A percentile compares a stretch with the other conserved stretches of the same genome.
phyloP scores from a whole-genome alignment of 176 grass and related monocot genomes.

The Sorghum bicolor region DNA sequence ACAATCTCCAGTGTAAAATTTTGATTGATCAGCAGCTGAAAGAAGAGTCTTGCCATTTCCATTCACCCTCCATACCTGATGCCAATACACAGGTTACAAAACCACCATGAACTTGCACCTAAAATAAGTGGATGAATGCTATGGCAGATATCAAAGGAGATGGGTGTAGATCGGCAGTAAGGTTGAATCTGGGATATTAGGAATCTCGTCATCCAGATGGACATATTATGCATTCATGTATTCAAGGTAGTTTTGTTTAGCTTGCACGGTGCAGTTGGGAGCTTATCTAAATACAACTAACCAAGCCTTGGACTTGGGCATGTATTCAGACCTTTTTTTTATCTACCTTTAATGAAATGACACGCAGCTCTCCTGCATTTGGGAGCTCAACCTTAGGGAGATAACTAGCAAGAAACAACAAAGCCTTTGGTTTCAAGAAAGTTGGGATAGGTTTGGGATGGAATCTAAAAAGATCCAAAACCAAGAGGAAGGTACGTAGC shows the following conservation, averaged over 20 bases:
- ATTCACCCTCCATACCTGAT: slow-evolving; percentile 90
- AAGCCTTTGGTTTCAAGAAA: background rate
- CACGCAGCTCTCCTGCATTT: background rate
- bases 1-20: slow-evolving; percentile 91
- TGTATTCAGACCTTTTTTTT: background rate
- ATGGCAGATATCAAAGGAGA: background rate
- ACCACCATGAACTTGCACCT: slow-evolving; percentile 12
- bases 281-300: too few relatives aligned
- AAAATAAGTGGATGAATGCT: slow-evolving; percentile 17
- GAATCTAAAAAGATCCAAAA: background rate
- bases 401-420: background rate
- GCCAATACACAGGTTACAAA: slow-evolving; percentile 22
- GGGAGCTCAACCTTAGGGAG: background rate
- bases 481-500: background rate
- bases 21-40: slow-evolving; percentile 51
- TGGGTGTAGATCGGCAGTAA: slow-evolving; percentile 2
- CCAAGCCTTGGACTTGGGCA: too few relatives aligned
- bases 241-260: background rate
- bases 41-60: slow-evolving; percentile 70
- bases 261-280: background rate
- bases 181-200: background rate
- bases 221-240: background rate
- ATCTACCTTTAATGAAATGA: background rate
- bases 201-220: background rate
- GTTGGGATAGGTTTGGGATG: background rate